Evolutionary conservation across 2,329 filamentous ascomycete species (phyloP).

Genomic region (Ascochyta viciae-villosae): DNA sequence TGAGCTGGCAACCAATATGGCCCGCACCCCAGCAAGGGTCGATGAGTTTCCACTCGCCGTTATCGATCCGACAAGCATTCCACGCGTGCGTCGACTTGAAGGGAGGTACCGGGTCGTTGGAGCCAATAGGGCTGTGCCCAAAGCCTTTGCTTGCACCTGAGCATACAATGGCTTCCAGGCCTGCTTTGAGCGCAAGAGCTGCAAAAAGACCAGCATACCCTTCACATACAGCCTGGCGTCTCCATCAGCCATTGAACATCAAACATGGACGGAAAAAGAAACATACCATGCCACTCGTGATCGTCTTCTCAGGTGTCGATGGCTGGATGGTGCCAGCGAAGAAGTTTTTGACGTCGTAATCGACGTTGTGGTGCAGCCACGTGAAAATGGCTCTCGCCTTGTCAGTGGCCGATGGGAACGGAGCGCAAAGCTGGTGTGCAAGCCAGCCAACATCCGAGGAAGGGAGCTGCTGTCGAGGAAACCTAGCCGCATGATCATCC

Average conservation of each 20-base stretch:
- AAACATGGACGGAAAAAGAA: no score
- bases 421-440: slow-evolving; percentile 76
- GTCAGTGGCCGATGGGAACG: slow-evolving; percentile 83
- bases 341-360: slow-evolving; percentile 82
- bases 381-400: slow-evolving; percentile 93
- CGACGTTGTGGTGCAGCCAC: slow-evolving; percentile 94
- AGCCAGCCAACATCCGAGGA: slow-evolving; percentile 74
- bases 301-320: slow-evolving; percentile 74
- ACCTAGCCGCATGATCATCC: slow-evolving; percentile 78
- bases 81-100: slow-evolving; percentile 78
- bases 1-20: slow-evolving; percentile 55
- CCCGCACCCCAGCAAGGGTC: slow-evolving; percentile 96
- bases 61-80: slow-evolving; percentile 90
- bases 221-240: slow-evolving; percentile 75
- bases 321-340: slow-evolving; percentile 73
- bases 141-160: slow-evolving; percentile 86
- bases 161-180: slow-evolving; percentile 78
- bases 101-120: slow-evolving; percentile 71
- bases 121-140: slow-evolving; percentile 69
- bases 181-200: slow-evolving; percentile 78
- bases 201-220: slow-evolving; percentile 87
- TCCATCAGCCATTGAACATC: background rate
- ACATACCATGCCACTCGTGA: slow-evolving; percentile 69
- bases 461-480: slow-evolving; percentile 75
- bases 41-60: slow-evolving; percentile 87